Percentiles rank a stretch among this genome's conserved stretches.
Evolutionary conservation across 495 filamentous ascomycete genomes (phyloP).

Genomic region (Trichoderma virens): DNA sequence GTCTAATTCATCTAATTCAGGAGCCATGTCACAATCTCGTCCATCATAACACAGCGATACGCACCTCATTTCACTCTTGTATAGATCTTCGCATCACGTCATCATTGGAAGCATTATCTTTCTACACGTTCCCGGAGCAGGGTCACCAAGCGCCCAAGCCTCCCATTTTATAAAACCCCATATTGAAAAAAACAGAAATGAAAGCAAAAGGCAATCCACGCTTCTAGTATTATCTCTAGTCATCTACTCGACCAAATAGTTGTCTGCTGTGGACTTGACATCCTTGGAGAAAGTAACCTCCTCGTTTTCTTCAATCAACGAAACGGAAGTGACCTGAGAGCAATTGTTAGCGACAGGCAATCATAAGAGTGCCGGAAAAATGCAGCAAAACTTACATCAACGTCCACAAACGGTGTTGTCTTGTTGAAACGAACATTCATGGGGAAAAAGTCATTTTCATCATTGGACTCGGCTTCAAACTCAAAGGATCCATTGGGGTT

Average conservation of each 20-base stretch:
- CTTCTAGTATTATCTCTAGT: constrained; percentile 4
- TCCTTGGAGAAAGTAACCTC: constrained; percentile 84
- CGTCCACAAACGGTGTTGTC: constrained; percentile 75
- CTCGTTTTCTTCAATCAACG: constrained; percentile 71
- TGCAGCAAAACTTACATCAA: constrained; percentile 60
- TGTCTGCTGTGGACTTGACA: constrained; percentile 74
- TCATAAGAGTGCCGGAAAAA: background rate
- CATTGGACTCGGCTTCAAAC: constrained; percentile 78
- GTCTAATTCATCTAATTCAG: too few relatives aligned
- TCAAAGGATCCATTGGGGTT: constrained; percentile 83
- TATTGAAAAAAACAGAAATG: background rate
- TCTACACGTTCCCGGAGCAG: background rate
- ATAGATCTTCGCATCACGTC: background rate
- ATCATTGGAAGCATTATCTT: constrained; percentile 7
- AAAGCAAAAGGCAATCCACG: background rate
- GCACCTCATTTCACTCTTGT: background rate
- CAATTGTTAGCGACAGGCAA: constrained; percentile 16
- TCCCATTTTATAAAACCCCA: background rate
- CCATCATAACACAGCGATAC: background rate
- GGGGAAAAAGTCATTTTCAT: constrained; percentile 91
- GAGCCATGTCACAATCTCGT: too few relatives aligned
- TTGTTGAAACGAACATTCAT: constrained; percentile 90
- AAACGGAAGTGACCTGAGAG: constrained; percentile 58
- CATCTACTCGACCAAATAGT: constrained; percentile 66
- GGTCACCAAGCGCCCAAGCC: background rate